These are phyloP conservation scores for Filobasidium floriforme DNA, from an alignment of 768 basidiomycete species.

Conservation along the genomic window DNA sequence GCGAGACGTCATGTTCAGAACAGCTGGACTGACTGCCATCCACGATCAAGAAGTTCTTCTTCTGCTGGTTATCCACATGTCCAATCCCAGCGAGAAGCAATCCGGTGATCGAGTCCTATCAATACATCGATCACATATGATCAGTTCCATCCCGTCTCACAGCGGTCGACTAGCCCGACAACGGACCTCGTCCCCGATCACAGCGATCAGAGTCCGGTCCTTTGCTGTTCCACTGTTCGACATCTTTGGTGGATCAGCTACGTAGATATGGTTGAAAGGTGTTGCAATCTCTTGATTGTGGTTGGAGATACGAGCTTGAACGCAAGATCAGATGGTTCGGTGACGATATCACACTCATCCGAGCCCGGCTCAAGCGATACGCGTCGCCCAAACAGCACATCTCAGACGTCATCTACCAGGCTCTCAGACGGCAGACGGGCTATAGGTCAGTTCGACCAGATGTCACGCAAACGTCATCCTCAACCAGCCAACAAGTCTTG, in stretches of 20 bases:
- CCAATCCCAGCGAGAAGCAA: slow-evolving; percentile 90
- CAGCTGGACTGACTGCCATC: slow-evolving; percentile 66
- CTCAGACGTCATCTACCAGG: no score
- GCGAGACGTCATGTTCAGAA: not conserved
- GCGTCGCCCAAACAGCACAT: no score
- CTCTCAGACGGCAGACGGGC: no score
- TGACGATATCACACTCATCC: no score
- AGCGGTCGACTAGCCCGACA: not conserved
- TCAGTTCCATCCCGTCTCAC: not conserved
- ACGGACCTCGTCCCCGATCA: slow-evolving; percentile 91
- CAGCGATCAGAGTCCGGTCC: slow-evolving; percentile 77
- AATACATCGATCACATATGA: not conserved
- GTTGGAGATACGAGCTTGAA: no score
- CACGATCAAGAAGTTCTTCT: slow-evolving; percentile 96
- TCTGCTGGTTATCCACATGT: slow-evolving; percentile 77
- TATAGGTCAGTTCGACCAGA: no score
- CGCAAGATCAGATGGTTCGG: no score
- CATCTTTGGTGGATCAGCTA: slow-evolving; percentile 7
- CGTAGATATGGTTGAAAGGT: not conserved
- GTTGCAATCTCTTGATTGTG: not conserved
- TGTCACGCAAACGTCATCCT: no score
- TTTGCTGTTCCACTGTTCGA: slow-evolving; percentile 27
- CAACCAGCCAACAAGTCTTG: no score
- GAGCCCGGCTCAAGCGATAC: no score
- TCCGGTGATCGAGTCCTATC: slow-evolving; percentile 92